Base-by-base conservation (phyloP, 192 early-diverging fungal species). In the Mortierella claussenii region DNA sequence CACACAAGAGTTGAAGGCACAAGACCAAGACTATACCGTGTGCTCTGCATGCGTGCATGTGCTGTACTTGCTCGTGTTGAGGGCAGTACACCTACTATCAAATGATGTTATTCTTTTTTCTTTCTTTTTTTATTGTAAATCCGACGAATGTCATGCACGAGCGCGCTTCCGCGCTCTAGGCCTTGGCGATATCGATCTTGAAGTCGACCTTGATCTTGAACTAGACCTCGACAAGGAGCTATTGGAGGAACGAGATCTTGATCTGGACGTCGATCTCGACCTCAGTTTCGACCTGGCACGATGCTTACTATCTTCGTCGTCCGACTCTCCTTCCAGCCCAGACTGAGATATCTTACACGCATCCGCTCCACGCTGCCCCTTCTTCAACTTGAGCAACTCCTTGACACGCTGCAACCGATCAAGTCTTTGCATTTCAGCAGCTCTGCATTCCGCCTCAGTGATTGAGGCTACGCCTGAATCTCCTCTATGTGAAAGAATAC, bases 321-420 rank as follows among this genome's bases (percentile, higher is more conserved):
- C 8, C 37, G 7, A 13, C 37, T 40, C 13, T 40, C 7, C 8
- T 7, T 40, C 37, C 13, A 40, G 13, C 13, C 37, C 37, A 40
- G 37, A 13, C 37, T 40, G 8, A 40, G 37, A 7, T 40, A 7
- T 40, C 7, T 40, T 7, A 10, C 37, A 13, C 37, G 37, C 13
- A 20, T n/a, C 13, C 43, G 43, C 15, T 45, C 43, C 43, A n/a
- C 32, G 15, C 23, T 33, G 11, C 2, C 27, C 17, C 20, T 31
- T 24, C 28, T 42, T 76, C 37, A 56, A 34, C 13, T 48, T 30
- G 11, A 76, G 46, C 44, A 76, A n/a, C n/a, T 60, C 73, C 43
- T 48, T 65, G 4, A 76, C 59, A 34, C 64, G 30, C 34, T 76
- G 73, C 11, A 76, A 44, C 20, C 73, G 47, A 31, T 65, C 73